Base-by-base conservation (phyloP, 83 land plant species). In the Picea abies region DNA sequence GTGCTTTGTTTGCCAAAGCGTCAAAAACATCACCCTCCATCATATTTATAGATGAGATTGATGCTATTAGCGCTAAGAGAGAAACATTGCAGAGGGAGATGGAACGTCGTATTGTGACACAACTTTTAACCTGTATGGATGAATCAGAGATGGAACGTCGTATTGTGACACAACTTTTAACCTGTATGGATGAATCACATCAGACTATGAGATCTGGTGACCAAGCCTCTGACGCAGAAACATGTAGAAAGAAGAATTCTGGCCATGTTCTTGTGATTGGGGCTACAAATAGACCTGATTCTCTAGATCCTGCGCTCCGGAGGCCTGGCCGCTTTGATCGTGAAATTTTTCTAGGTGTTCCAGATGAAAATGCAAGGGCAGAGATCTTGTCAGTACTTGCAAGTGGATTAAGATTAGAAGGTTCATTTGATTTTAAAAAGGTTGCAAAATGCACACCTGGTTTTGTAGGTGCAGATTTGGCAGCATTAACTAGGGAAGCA, bases 121-220 rank as follows among this genome's bases (percentile, higher is more conserved):
- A 98, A 80, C 80, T 98, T 67, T 89, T 98, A 92, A 93, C 97
- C 14, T 98, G 99, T 85, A 98, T 98, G 99, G 99, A 98, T 84
- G 97, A 94, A 63, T 85, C 90, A 60, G n/a, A n/a, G n/a, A n/a
- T n/a, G n/a, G n/a, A n/a, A 79, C 83, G 94, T 20, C 77, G 99
- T 39, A 94, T 98, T 79, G 99, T 98, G 37, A 96, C 99, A 62
- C 99, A 98, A 80, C 80, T 98, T 67, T 89, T 98, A 92, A 93
- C 97, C 14, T 98, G 99, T 85, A 98, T 98, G 99, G 99, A 98
- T 84, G 97, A 94, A 63, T 85, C 90, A 60, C 87, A 88, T 39
- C 85, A 84, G 60, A 80, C 88, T 78, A 58, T 83, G n/a, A 58
- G 73, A 14, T 58, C 89, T 20, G 49, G 4, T 39, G 87, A 86